These are phyloP conservation scores for Boletus rex-veris DNA, from an alignment of 768 basidiomycete genomes.

Conservation along the genomic window DNA sequence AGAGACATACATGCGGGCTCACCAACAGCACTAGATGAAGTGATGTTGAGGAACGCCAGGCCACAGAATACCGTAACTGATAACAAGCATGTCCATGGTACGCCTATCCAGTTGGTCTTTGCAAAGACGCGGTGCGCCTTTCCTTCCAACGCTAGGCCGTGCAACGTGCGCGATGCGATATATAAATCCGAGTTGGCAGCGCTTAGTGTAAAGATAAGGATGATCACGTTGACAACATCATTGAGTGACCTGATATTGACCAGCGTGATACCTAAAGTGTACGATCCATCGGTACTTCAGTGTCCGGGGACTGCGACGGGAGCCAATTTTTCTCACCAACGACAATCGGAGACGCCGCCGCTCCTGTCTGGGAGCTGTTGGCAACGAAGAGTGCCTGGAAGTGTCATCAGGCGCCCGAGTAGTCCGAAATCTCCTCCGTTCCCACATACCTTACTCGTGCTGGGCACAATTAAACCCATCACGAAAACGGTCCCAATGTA, in stretches of 20 bases:
- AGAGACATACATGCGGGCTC: neutral
- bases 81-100: conserved; percentile 8
- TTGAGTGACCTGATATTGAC: conserved; percentile 58
- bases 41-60: conserved; percentile 60
- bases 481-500: conserved; percentile 72
- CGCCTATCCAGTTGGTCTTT: conserved; percentile 39
- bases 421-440: conserved; percentile 31
- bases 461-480: conserved; percentile 68
- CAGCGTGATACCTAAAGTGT: conserved; percentile 12
- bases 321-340: conserved; percentile 43
- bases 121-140: conserved; percentile 46
- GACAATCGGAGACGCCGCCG: conserved; percentile 65
- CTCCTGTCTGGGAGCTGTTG: conserved; percentile 39
- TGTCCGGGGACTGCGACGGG: conserved; percentile 1
- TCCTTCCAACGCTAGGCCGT: conserved; percentile 50
- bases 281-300: neutral
- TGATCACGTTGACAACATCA: conserved; percentile 51
- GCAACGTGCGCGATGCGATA: conserved; percentile 53
- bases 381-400: conserved; percentile 33
- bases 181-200: conserved; percentile 59
- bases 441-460: conserved; percentile 42
- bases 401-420: neutral
- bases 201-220: conserved; percentile 63
- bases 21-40: conserved; percentile 51
- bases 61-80: conserved; percentile 53